Percentiles rank a stretch among this genome's conserved stretches.
Evolutionary conservation across 2,329 filamentous ascomycete species (phyloP).

Genomic region (Talaromyces atroroseus): DNA sequence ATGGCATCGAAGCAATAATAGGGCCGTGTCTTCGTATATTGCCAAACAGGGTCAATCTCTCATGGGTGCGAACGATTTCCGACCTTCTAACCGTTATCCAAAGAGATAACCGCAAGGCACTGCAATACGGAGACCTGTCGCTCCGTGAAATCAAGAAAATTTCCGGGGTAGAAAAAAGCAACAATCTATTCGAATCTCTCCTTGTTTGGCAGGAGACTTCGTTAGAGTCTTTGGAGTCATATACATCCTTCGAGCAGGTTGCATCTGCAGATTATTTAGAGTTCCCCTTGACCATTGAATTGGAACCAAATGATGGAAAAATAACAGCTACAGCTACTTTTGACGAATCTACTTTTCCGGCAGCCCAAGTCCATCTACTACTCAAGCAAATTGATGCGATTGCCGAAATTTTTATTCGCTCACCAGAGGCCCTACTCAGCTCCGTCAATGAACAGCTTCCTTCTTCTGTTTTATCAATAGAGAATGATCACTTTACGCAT

Average conservation of each 20-base stretch:
- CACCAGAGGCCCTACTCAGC: slow-evolving; percentile 29
- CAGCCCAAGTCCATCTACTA: slow-evolving; percentile 52
- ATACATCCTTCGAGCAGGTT: slow-evolving; percentile 48
- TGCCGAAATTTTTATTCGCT: slow-evolving; percentile 38
- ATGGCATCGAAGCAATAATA: slow-evolving; percentile 64
- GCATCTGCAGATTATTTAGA: slow-evolving; percentile 67
- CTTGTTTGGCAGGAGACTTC: slow-evolving; percentile 81
- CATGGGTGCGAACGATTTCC: slow-evolving; percentile 45
- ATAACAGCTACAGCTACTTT: slow-evolving; percentile 53
- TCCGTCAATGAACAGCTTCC: slow-evolving; percentile 26
- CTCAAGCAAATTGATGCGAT: slow-evolving; percentile 57
- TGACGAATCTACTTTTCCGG: slow-evolving; percentile 49
- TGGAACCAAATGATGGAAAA: slow-evolving; percentile 56
- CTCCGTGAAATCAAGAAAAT: slow-evolving; percentile 64
- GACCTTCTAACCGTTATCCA: slow-evolving; percentile 64
- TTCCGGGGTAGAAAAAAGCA: slow-evolving; percentile 49
- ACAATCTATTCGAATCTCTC: slow-evolving; percentile 65
- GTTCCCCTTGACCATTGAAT: slow-evolving; percentile 68
- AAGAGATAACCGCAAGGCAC: slow-evolving; percentile 56
- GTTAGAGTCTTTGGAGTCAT: slow-evolving; percentile 27
- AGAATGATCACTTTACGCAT: slow-evolving; percentile 39
- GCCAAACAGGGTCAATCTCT: slow-evolving; percentile 62
- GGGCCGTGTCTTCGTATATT: slow-evolving; percentile 76
- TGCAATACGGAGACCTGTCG: slow-evolving; percentile 60
- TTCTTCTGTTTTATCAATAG: slow-evolving; percentile 42